Percentiles rank a stretch among this genome's conserved stretches.
These are phyloP conservation scores for Marsdenia floribunda DNA, from an alignment of 257 asterid genomes.

Conservation along the genomic window DNA sequence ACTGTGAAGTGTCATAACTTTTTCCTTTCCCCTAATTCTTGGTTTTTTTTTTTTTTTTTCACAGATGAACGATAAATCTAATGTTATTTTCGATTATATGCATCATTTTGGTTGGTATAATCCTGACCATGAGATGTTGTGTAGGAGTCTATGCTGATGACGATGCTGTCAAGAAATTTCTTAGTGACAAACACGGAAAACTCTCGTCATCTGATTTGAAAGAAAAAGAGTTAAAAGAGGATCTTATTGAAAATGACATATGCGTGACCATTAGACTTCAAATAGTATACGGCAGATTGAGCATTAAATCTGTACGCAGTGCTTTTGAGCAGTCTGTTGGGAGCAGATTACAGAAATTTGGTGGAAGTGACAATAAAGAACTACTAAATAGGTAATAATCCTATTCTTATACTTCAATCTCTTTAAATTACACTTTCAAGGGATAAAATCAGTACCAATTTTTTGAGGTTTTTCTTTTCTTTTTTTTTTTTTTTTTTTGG, in stretches of 20 bases:
- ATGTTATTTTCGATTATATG: background rate
- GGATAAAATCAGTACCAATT: background rate
- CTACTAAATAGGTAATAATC: constrained; percentile 60
- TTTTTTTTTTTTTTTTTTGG: background rate
- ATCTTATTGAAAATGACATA: constrained; percentile 65
- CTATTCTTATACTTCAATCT: background rate
- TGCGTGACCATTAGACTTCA: constrained; percentile 80
- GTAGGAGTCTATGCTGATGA: constrained; percentile 88
- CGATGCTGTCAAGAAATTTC: constrained; percentile 41
- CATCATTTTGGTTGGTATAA: background rate
- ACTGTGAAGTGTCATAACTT: background rate
- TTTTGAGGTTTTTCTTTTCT: background rate
- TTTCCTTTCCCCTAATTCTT: too few species aligned
- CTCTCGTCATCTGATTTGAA: constrained; percentile 39
- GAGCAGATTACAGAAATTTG: constrained; percentile 55
- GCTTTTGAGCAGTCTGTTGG: constrained; percentile 89
- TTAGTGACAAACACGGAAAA: constrained; percentile 52
- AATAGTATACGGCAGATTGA: constrained; percentile 78
- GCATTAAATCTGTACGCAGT: constrained; percentile 61
- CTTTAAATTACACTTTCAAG: background rate
- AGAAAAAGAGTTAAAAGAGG: constrained; percentile 41
- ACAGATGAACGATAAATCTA: background rate
- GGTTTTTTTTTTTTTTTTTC: too few species aligned
- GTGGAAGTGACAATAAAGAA: constrained; percentile 59
- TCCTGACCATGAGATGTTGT: background rate